These are phyloP conservation scores for Astrothelium macrocarpum DNA, from an alignment of 495 filamentous ascomycete genomes.

Conservation along the genomic window DNA sequence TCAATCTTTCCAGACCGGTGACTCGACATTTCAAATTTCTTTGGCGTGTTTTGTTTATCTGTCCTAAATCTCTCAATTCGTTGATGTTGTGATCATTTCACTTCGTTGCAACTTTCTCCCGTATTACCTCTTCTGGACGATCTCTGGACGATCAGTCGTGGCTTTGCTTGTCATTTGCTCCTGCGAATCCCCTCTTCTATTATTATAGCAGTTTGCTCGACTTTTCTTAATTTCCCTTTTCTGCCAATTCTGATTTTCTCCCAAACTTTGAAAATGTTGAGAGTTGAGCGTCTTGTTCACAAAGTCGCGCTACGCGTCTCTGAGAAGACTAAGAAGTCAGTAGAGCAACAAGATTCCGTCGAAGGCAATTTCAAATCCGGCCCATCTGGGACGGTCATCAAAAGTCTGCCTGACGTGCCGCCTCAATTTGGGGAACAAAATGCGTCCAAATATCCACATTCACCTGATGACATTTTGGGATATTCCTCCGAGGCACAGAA, in stretches of 20 bases:
- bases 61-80: not conserved
- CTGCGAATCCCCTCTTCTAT: not conserved
- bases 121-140: not conserved
- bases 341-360: not conserved
- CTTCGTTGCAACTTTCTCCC: not conserved
- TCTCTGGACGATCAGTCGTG: too few species aligned
- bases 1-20: not conserved
- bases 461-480: not conserved
- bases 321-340: not conserved
- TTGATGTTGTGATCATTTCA: not conserved
- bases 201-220: not conserved
- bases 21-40: not conserved
- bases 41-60: not conserved
- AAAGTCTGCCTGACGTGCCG: not conserved
- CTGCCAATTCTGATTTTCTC: too few species aligned
- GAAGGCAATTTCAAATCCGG: not conserved
- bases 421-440: not conserved
- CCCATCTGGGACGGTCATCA: not conserved
- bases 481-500: not conserved
- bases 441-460: not conserved
- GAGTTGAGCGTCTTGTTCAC: not conserved
- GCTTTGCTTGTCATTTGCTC: not conserved
- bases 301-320: not conserved
- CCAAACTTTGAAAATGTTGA: not conserved
- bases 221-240: not conserved